Evolutionary conservation across 352 stramenopile species (phyloP), one percentile per base, ranked within the genome.

Genomic region (Phytophthora macrochlamydospora): DNA sequence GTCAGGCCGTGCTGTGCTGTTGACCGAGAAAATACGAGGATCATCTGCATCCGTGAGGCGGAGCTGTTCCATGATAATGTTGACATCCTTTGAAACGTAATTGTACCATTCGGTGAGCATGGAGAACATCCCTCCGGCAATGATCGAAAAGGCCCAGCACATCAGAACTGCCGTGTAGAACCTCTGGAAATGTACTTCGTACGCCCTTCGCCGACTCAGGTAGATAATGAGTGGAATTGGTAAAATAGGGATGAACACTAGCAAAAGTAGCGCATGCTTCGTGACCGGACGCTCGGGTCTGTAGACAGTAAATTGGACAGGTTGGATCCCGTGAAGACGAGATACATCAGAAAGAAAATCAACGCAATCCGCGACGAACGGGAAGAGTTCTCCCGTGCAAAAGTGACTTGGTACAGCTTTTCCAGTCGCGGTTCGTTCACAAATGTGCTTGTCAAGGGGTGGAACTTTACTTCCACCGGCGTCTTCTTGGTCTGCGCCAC

Each of bases 91-190:
- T 11, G 71, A 69, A 6, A 94, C 71, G 67, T 91, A 92, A 53
- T 79, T 87, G 66, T 81, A 90, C 83, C 83, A 94, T 65, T 94
- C 86, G 24, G 65, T 81, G n/a, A 94, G 74, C 83, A 94, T 90
- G 18, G 86, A 92, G 51, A 92, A 91, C 82, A 92, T 89, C 5
- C 86, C 86, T 18, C 86, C 86, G 2, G 65, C 73, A 51, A 92
- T 86, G 52, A 94, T 83, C 11, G 83, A 92, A 51, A 89, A 86
- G 31, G 74, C 85, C 83, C 83, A 94, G 43, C 78, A 92, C 7
- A 91, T 33, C 31, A 90, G 43, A 9, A 94, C 68, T 7, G 83
- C 57, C 6, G 82, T 88, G 66, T 94, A 94, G 18, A 91, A 74
- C n/a, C 78, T 64, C 63, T 92, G 83, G 51, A 91, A 92, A 18